These are phyloP conservation scores for Penicillium frequentans DNA, from an alignment of 2,329 filamentous ascomycete species.

Conservation along the genomic window DNA sequence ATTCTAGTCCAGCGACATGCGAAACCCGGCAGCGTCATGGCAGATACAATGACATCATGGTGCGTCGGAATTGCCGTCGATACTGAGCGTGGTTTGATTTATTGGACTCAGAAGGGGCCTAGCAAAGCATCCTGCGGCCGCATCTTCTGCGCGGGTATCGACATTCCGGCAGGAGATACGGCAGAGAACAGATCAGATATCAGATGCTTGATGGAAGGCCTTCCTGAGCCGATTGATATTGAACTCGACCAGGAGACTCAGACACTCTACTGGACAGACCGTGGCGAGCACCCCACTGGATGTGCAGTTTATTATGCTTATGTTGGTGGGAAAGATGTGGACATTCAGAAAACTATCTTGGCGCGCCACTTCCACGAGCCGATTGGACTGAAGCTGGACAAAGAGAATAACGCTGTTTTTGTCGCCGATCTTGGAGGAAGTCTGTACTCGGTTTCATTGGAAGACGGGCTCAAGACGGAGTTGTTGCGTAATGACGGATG, in stretches of 20 bases:
- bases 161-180: conserved; percentile 35
- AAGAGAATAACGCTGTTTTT: conserved; percentile 18
- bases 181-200: conserved; percentile 43
- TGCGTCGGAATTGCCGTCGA: conserved; percentile 59
- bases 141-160: conserved; percentile 54
- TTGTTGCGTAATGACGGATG: conserved; percentile 1
- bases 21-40: conserved; percentile 18
- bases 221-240: conserved; percentile 60
- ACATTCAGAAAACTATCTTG: conserved; percentile 27
- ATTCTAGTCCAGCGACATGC: conserved; percentile 40
- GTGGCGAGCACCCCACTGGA: conserved; percentile 57
- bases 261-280: conserved; percentile 60
- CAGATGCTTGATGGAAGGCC: conserved; percentile 38
- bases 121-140: conserved; percentile 54
- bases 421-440: conserved; percentile 31
- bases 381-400: conserved; percentile 28
- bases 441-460: conserved; percentile 19
- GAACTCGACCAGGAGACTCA: conserved; percentile 50
- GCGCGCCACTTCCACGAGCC: conserved; percentile 26
- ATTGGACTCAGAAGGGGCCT: conserved; percentile 62
- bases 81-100: conserved; percentile 47
- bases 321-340: conserved; percentile 45
- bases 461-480: neutral
- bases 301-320: conserved; percentile 2
- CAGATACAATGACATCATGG: conserved; percentile 44